These are phyloP conservation scores for Sporothrix mexicana DNA, from an alignment of 2,329 filamentous ascomycete species.

Conservation along the genomic window DNA sequence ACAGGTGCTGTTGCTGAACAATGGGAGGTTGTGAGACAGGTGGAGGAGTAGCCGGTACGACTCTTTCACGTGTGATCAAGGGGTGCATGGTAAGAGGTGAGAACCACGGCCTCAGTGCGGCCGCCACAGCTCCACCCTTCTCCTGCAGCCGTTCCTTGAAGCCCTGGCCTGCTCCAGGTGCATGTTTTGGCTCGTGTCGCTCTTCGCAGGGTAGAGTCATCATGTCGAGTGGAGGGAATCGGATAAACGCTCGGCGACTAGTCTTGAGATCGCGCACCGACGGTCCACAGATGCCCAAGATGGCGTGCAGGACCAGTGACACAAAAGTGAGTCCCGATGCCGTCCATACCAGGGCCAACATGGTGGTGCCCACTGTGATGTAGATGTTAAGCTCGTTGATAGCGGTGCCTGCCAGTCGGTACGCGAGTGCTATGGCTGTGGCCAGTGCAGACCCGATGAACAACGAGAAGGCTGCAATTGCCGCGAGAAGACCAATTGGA, in stretches of 20 bases:
- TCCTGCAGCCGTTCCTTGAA: not conserved
- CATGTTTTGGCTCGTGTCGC: not conserved
- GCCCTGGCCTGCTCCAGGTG: not conserved
- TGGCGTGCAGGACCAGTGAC: constrained; percentile 74
- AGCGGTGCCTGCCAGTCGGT: constrained; percentile 74
- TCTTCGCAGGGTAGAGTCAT: not conserved
- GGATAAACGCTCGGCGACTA: constrained; percentile 42
- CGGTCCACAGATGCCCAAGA: constrained; percentile 76
- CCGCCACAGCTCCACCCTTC: not conserved
- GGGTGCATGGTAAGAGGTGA: not conserved
- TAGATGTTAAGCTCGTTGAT: constrained; percentile 77
- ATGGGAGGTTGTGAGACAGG: not conserved
- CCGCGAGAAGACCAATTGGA: constrained; percentile 70
- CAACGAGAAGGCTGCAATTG: constrained; percentile 68
- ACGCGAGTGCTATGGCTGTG: constrained; percentile 83
- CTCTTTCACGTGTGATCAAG: not conserved
- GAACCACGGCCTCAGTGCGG: constrained; percentile 7
- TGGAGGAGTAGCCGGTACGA: not conserved
- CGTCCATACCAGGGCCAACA: constrained; percentile 92
- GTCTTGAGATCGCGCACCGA: constrained; percentile 58
- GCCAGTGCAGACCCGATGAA: constrained; percentile 75
- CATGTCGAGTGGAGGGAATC: constrained; percentile 37
- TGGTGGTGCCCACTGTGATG: constrained; percentile 70
- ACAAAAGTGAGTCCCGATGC: constrained; percentile 70
- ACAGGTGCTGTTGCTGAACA: not conserved